Conservation (phyloP, 345 rosid species). For the Populus tremula region DNA sequence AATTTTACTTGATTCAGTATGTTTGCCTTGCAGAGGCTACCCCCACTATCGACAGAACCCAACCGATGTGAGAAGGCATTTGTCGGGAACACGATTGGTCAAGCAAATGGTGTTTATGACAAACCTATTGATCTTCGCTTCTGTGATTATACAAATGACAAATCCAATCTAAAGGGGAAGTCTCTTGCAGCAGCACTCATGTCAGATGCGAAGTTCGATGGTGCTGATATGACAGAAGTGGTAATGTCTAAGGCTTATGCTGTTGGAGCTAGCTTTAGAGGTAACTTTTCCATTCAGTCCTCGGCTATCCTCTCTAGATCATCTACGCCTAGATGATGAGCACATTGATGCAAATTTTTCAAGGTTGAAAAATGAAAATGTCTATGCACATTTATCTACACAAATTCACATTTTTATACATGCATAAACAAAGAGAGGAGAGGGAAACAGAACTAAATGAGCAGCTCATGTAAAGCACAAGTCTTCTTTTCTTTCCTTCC, state of each 20-base stretch:
- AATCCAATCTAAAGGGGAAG: constrained; percentile 84
- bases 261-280: constrained; percentile 93
- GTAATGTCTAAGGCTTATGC: constrained; percentile 99
- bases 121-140: constrained; percentile 92
- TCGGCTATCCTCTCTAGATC: background rate
- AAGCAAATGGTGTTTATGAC: constrained; percentile 97
- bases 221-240: constrained; percentile 94
- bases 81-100: constrained; percentile 94
- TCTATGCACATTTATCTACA: background rate
- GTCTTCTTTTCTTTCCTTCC: too few species aligned
- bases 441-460: too few species aligned
- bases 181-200: constrained; percentile 92
- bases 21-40: constrained; percentile 67
- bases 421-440: background rate
- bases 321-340: background rate
- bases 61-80: constrained; percentile 82
- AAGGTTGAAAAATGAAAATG: background rate
- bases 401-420: background rate
- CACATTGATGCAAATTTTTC: background rate
- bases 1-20: background rate
- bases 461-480: too few species aligned
- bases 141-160: constrained; percentile 80
- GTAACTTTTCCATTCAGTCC: constrained; percentile 33
- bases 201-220: constrained; percentile 95
- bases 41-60: constrained; percentile 88